Conservation (phyloP, 495 filamentous ascomycete species). For the Trichoderma asperelloides region DNA sequence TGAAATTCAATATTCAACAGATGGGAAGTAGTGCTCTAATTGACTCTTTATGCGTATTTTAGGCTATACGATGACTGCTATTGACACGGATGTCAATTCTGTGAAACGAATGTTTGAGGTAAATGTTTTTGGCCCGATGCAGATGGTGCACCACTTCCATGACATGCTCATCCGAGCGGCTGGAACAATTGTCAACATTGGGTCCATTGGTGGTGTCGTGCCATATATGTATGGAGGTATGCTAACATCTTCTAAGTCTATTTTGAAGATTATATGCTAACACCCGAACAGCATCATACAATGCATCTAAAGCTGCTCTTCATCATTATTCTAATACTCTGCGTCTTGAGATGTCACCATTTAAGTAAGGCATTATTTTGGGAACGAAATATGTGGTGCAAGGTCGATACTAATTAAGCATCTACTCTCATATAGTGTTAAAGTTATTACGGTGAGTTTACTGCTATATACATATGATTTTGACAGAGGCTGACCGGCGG, state of each 20-base stretch:
- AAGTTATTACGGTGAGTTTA: neutral
- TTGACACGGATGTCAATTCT: slow-evolving; percentile 41
- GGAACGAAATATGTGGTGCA: neutral
- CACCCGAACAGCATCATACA: slow-evolving; percentile 20
- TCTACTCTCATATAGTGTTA: neutral
- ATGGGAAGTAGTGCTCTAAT: no score
- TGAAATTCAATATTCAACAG: neutral
- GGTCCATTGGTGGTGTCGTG: slow-evolving; percentile 38
- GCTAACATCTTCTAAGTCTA: neutral
- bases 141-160: slow-evolving; percentile 45
- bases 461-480: neutral
- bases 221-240: slow-evolving; percentile 29
- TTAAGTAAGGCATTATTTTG: slow-evolving; percentile 15
- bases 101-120: slow-evolving; percentile 49
- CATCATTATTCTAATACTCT: slow-evolving; percentile 24
- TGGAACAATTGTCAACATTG: slow-evolving; percentile 48
- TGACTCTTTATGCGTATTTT: slow-evolving; percentile 12
- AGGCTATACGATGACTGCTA: slow-evolving; percentile 36
- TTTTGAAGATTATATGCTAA: neutral
- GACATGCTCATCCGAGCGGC: slow-evolving; percentile 41
- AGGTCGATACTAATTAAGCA: neutral
- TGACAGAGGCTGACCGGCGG: slow-evolving; percentile 7
- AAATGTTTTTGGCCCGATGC: slow-evolving; percentile 52
- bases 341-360: slow-evolving; percentile 24
- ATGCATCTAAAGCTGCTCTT: slow-evolving; percentile 26